Base-by-base conservation (phyloP, 768 basidiomycete genomes). In the Lyophyllum shimeji region DNA sequence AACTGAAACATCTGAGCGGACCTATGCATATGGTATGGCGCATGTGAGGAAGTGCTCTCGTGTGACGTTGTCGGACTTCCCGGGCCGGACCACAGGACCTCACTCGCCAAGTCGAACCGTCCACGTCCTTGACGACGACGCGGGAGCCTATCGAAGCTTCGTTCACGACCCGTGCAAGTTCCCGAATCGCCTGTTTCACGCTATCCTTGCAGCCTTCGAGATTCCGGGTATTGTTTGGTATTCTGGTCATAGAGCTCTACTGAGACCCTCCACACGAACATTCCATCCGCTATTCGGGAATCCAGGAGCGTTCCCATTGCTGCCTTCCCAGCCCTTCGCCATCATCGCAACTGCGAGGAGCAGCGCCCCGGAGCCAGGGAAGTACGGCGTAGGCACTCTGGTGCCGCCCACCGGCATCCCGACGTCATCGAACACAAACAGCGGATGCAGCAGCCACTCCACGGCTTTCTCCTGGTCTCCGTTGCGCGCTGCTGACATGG, bases 361-460 rank as follows among this genome's bases (percentile, higher is more conserved):
- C n/a, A 84, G 65, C 2, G 73, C 72, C 0, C 83, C 82, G 5
- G 81, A 74, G 5, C 81, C 81, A 8, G 82, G 83, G 63, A 84
- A 84, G 66, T 84, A 84, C 4, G 83, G 83, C 24, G 81, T 81
- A 18, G 82, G 79, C 4, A 82, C 81, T 45, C 72, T 74, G 27
- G 77, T 74, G 3, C 82, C 82, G 7, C 83, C 82, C 17, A 79
- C 67, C 1, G 84, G 84, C 82, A 83, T 83, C 4, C 83, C 84
- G 13, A 78, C 76, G 50, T 84, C 83, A 63, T 84, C 84, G 58
- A 85, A 84, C 48, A 72, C 66, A 65, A 83, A 84, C 24, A 80
- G 63, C 0, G 81, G 80, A 59, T 83, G 69, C 7, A 85, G 70
- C 18, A 84, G 69, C 79, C 80, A 84, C 24, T 82, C 78, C 5